Evolutionary conservation across 768 basidiomycete genomes (phyloP).

Genomic region (Suillus subluteus): DNA sequence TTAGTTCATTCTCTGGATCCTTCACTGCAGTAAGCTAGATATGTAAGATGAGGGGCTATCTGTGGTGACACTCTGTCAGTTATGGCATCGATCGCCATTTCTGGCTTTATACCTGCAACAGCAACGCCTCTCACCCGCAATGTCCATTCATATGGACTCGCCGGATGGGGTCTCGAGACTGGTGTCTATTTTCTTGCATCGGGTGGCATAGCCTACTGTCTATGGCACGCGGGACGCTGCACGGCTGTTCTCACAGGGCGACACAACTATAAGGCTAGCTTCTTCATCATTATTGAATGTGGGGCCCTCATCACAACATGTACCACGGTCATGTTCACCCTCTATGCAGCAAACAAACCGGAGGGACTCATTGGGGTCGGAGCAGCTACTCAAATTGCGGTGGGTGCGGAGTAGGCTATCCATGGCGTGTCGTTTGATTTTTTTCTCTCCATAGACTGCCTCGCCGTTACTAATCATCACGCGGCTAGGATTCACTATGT

Average conservation of each 20-base stretch:
- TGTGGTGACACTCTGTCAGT: conserved; percentile 5
- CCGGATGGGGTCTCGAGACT: conserved; percentile 19
- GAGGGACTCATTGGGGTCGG: conserved; percentile 15
- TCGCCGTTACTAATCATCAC: conserved; percentile 23
- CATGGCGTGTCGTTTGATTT: neutral
- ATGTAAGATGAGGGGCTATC: neutral
- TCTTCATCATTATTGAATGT: conserved; percentile 25
- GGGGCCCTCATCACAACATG: conserved; percentile 18
- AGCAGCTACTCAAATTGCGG: conserved; percentile 20
- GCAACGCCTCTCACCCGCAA: conserved; percentile 8
- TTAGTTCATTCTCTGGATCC: conserved; percentile 21
- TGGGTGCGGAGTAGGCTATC: conserved; percentile 12
- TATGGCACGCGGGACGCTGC: conserved; percentile 18
- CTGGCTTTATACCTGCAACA: conserved; percentile 19
- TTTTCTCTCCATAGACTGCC: conserved; percentile 15
- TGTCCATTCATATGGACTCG: conserved; percentile 5
- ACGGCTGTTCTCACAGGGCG: conserved; percentile 9
- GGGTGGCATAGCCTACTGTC: conserved; percentile 19
- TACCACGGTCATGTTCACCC: conserved; percentile 15
- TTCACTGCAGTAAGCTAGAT: conserved; percentile 21
- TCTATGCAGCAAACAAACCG: conserved; percentile 8
- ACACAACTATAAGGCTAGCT: conserved; percentile 17
- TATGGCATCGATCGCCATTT: conserved; percentile 19
- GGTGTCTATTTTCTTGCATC: conserved; percentile 21
- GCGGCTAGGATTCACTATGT: conserved; percentile 20